These are phyloP conservation scores for Thielaviopsis ethacetica DNA, from an alignment of 2,329 filamentous ascomycete genomes.

Conservation along the genomic window DNA sequence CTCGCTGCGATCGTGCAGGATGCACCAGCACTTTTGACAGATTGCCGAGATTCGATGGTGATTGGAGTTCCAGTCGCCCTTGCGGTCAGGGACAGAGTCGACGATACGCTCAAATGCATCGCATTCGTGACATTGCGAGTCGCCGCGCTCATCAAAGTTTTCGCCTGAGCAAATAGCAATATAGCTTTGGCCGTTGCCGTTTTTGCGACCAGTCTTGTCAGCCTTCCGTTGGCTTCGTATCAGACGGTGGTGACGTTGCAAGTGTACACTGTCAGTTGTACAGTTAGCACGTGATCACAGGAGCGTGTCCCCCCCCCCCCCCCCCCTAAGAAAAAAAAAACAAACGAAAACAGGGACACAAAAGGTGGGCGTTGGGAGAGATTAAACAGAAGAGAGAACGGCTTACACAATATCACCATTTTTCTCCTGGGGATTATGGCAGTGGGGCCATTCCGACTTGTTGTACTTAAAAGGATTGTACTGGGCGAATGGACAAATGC, in stretches of 20 bases:
- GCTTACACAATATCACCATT: slow-evolving; percentile 12
- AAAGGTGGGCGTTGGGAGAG: too few relatives aligned
- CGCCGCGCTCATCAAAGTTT: slow-evolving; percentile 11
- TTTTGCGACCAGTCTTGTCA: slow-evolving; percentile 10
- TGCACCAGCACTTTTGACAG: slow-evolving; percentile 11
- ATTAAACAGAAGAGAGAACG: not conserved
- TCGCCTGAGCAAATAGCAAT: slow-evolving; percentile 11
- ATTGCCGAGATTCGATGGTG: slow-evolving; percentile 10
- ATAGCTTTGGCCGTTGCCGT: slow-evolving; percentile 11
- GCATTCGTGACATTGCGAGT: slow-evolving; percentile 10
- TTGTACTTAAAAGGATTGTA: slow-evolving; percentile 9
- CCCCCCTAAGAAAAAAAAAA: not conserved
- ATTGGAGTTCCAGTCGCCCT: not conserved
- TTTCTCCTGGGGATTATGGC: slow-evolving; percentile 10
- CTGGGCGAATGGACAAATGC: slow-evolving; percentile 10
- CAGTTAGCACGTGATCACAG: not conserved
- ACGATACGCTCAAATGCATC: slow-evolving; percentile 7
- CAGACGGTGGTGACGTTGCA: slow-evolving; percentile 10
- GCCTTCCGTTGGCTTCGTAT: slow-evolving; percentile 9
- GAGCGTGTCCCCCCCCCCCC: not conserved
- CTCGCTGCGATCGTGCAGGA: slow-evolving; percentile 4
- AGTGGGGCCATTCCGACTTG: slow-evolving; percentile 8
- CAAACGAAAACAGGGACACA: too few relatives aligned
- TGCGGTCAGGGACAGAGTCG: not conserved
- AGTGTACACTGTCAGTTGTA: slow-evolving; percentile 6